Evolutionary conservation across 305 asterid genomes (phyloP).

Genomic region (Rubia tinctorum): DNA sequence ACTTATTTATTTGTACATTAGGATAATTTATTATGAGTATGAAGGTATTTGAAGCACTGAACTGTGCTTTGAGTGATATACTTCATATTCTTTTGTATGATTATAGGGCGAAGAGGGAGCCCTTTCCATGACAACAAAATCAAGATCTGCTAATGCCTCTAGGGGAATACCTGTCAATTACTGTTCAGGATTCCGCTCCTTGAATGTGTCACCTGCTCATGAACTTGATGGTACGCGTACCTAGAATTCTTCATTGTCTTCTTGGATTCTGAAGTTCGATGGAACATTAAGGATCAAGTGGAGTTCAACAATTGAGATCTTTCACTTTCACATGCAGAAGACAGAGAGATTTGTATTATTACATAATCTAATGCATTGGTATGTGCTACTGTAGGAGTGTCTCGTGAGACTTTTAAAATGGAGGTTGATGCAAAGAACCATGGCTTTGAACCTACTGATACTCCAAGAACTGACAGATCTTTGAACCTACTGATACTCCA

Average conservation of each 20-base stretch:
- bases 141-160: constrained; percentile 68
- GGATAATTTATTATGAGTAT: neutral
- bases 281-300: neutral
- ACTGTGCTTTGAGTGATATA: neutral
- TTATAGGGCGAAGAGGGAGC: constrained; percentile 97
- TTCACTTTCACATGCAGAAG: neutral
- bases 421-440: constrained; percentile 71
- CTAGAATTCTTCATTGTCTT: neutral
- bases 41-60: neutral
- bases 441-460: constrained; percentile 84
- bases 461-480: constrained; percentile 98
- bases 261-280: neutral
- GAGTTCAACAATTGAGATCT: neutral
- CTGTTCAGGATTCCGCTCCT: constrained; percentile 93
- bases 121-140: constrained; percentile 90
- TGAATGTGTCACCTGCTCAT: constrained; percentile 44
- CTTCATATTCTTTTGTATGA: constrained; percentile 11
- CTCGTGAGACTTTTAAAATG: constrained; percentile 75
- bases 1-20: neutral
- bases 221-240: constrained; percentile 60
- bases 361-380: neutral
- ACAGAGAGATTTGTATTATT: neutral
- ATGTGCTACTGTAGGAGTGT: constrained; percentile 51
- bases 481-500: constrained; percentile 89
- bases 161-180: constrained; percentile 90